These are phyloP conservation scores for button mushroom (Agaricus bisporus) DNA, from an alignment of 768 basidiomycete species.

Conservation along the genomic window DNA sequence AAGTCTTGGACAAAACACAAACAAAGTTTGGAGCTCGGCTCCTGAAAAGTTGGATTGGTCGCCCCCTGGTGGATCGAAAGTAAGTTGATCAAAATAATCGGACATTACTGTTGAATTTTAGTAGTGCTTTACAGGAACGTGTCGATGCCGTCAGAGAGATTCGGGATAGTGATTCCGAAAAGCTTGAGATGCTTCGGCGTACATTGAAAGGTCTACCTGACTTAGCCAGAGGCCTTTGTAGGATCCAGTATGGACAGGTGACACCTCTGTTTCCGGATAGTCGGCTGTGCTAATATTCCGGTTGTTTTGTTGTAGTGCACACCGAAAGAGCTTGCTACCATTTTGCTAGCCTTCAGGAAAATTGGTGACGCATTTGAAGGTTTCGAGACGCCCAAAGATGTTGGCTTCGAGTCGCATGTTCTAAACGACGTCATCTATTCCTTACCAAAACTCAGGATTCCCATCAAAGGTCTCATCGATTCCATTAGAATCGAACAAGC, in stretches of 20 bases:
- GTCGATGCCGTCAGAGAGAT: slow-evolving; percentile 87
- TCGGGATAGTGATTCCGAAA: slow-evolving; percentile 49
- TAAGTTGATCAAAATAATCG: slow-evolving; percentile 22
- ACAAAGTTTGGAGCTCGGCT: slow-evolving; percentile 87
- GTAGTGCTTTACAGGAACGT: slow-evolving; percentile 68
- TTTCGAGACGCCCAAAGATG: slow-evolving; percentile 29
- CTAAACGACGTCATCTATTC: slow-evolving; percentile 66
- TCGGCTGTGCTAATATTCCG: background rate
- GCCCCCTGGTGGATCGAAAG: slow-evolving; percentile 73
- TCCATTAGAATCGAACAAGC: slow-evolving; percentile 60
- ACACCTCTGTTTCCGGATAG: slow-evolving; percentile 12
- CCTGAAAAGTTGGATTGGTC: slow-evolving; percentile 80
- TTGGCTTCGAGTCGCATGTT: slow-evolving; percentile 57
- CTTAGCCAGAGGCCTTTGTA: slow-evolving; percentile 76
- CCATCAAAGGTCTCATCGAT: slow-evolving; percentile 46
- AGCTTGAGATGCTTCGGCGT: slow-evolving; percentile 60
- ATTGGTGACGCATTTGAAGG: slow-evolving; percentile 58
- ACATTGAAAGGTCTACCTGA: slow-evolving; percentile 78
- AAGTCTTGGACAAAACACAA: slow-evolving; percentile 80
- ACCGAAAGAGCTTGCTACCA: slow-evolving; percentile 70
- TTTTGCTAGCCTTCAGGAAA: slow-evolving; percentile 72
- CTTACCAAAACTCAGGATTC: slow-evolving; percentile 58
- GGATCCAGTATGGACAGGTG: slow-evolving; percentile 91
- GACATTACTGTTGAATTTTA: background rate
- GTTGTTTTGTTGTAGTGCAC: slow-evolving; percentile 47